Conservation (phyloP, 495 filamentous ascomycete genomes). For the Tuber magnatum region DNA sequence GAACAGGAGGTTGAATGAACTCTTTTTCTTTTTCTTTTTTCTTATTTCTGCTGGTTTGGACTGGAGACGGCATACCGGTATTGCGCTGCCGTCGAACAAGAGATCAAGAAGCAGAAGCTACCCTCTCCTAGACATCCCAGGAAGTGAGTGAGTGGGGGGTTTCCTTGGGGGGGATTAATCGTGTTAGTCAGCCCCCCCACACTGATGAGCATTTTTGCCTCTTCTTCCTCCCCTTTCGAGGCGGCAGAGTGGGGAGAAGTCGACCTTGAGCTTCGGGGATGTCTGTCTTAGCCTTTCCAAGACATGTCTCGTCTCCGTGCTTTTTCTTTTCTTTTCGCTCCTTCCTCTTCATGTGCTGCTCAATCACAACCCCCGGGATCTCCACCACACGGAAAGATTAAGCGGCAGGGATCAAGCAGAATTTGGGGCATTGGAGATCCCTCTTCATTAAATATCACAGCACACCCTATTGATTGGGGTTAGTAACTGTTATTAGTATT, state of each 20-base stretch:
- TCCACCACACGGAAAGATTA: not conserved
- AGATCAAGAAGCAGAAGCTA: not conserved
- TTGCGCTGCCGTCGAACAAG: not conserved
- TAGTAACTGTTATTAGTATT: constrained; percentile 4
- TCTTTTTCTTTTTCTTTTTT: constrained; percentile 1
- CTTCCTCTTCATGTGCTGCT: not conserved
- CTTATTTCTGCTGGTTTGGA: not conserved
- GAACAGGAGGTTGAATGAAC: not conserved
- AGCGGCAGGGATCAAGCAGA: not conserved
- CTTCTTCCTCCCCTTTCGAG: not conserved
- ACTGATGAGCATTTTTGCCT: not conserved
- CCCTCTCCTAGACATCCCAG: not conserved
- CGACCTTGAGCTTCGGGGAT: not conserved
- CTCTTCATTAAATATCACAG: not conserved
- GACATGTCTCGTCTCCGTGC: not conserved
- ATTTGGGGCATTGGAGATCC: not conserved
- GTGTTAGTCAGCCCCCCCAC: constrained; percentile 1
- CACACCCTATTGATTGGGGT: not conserved
- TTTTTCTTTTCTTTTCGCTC: not conserved
- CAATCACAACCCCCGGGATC: not conserved
- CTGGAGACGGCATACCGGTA: not conserved
- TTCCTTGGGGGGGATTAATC: not conserved
- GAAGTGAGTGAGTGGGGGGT: not conserved
- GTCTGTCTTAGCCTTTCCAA: not conserved
- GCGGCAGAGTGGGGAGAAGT: not conserved